Evolutionary conservation across 305 asterid genomes (phyloP).

Genomic region (Fraxinus greggii): DNA sequence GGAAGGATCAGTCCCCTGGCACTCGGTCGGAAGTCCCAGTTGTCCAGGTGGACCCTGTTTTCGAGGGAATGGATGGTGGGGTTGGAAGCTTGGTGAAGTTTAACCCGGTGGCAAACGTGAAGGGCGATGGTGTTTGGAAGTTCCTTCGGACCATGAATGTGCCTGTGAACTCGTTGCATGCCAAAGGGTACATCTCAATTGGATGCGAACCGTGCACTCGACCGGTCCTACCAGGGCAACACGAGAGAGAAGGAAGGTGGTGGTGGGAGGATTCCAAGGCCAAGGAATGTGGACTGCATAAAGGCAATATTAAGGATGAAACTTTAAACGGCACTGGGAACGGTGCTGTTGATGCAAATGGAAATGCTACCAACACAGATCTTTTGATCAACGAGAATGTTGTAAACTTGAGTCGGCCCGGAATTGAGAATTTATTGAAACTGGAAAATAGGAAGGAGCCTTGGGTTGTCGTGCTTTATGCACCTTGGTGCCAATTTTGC

Average conservation of each 20-base stretch:
- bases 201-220: conserved; percentile 99
- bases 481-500: conserved; percentile 96
- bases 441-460: conserved; percentile 71
- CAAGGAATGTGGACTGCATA: conserved; percentile 96
- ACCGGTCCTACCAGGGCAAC: conserved; percentile 87
- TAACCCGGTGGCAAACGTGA: conserved; percentile 86
- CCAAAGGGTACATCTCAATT: conserved; percentile 77
- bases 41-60: conserved; percentile 88
- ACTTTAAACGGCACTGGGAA: conserved; percentile 42
- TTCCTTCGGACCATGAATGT: conserved; percentile 80
- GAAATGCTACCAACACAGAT: conserved; percentile 38
- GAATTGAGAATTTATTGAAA: conserved; percentile 76
- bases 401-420: conserved; percentile 63
- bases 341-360: conserved; percentile 44
- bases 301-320: conserved; percentile 76
- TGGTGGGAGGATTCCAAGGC: conserved; percentile 99
- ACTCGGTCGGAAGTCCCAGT: conserved; percentile 86
- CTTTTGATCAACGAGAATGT: conserved; percentile 48
- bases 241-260: conserved; percentile 98
- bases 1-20: conserved; percentile 97
- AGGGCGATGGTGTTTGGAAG: conserved; percentile 76
- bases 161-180: conserved; percentile 80
- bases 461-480: conserved; percentile 87
- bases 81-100: conserved; percentile 89
- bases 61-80: conserved; percentile 88